A percentile compares a stretch with the other conserved stretches of the same genome.
phyloP scores from a whole-genome alignment of 2,329 filamentous ascomycete genomes.

The Monilinia fructigena region DNA sequence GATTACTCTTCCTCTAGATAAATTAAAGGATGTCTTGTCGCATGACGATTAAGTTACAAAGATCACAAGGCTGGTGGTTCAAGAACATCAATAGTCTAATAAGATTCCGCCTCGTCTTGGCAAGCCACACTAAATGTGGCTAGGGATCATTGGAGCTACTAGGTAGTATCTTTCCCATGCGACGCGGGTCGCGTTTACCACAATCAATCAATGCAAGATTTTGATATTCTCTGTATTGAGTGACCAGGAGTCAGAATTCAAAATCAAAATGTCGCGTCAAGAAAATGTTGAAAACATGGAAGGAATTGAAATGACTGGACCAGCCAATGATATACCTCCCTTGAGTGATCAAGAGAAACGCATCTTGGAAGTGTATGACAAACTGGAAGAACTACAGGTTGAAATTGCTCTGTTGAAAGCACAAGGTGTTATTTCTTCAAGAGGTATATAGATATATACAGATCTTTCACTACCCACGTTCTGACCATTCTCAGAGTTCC shows the following conservation, averaged over 20 bases:
- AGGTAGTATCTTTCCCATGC: constrained; percentile 5
- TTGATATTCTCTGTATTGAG: background rate
- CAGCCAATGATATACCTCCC: constrained; percentile 42
- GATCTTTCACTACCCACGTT: constrained; percentile 15
- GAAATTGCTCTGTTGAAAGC: constrained; percentile 65
- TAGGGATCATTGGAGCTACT: background rate
- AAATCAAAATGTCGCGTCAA: constrained; percentile 15
- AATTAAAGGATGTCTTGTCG: constrained; percentile 26
- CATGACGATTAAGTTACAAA: constrained; percentile 26
- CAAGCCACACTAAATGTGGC: constrained; percentile 22
- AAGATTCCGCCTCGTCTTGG: constrained; percentile 17
- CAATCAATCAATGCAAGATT: constrained; percentile 5
- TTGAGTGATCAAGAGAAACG: constrained; percentile 66
- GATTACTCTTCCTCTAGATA: constrained; percentile 25
- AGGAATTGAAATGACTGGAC: constrained; percentile 31
- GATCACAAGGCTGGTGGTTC: constrained; percentile 29
- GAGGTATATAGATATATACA: constrained; percentile 29
- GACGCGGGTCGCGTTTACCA: constrained; percentile 3
- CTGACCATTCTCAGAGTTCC: constrained; percentile 31
- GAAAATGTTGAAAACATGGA: constrained; percentile 32
- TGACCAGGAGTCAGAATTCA: background rate
- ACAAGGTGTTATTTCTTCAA: constrained; percentile 38
- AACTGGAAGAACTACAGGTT: constrained; percentile 67
- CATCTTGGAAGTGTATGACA: constrained; percentile 68
- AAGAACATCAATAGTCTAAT: background rate